Base-by-base conservation (phyloP, 345 rosid species). In the Durio zibethinus region DNA sequence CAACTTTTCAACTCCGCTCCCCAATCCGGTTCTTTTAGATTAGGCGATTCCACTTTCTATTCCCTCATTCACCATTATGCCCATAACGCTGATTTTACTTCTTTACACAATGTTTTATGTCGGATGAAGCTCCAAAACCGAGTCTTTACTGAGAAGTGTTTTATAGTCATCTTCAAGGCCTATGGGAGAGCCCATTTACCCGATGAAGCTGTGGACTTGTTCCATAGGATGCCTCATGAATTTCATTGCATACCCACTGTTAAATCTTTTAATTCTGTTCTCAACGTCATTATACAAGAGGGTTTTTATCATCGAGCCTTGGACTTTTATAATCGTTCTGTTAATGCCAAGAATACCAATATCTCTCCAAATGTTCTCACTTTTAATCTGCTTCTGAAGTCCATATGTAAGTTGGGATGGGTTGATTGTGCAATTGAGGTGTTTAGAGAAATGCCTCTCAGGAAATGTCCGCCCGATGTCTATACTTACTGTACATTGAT, bases 401-500 rank as follows among this genome's bases (percentile, higher is more conserved):
- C 91, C 47, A 77, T 88, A 72, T 96, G 98, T 70, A 96, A 84
- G 86, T 27, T 92, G 80, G 86, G 98, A 36, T 76, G 81, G 76
- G 93, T 93, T 79, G 92, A 93, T 80, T 68, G 79, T 66, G 99
- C 97, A 0, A 35, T 91, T 16, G 89, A 91, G 80, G 86, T 88
- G 76, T 91, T 93, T 42, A 85, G 94, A 75, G 97, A 62, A 71
- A 93, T 96, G 97, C 87, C 91, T 6, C 53, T 63, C 45, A 85
- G 80, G 27, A 87, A 87, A 23, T 89, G 86, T 79, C 79, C 29
- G 36, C 97, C 95, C 23, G 98, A 96, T 87, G 88, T 81, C 10
- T 96, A 90, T 85, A 91, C 97, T 29, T 96, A 91, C 66, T 88
- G 89, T 84, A 93, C 98, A 8, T 86, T 96, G 88, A 93, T 93